phyloP scores from a whole-genome alignment of 2,329 filamentous ascomycete genomes.

The Fusarium metavorans region DNA sequence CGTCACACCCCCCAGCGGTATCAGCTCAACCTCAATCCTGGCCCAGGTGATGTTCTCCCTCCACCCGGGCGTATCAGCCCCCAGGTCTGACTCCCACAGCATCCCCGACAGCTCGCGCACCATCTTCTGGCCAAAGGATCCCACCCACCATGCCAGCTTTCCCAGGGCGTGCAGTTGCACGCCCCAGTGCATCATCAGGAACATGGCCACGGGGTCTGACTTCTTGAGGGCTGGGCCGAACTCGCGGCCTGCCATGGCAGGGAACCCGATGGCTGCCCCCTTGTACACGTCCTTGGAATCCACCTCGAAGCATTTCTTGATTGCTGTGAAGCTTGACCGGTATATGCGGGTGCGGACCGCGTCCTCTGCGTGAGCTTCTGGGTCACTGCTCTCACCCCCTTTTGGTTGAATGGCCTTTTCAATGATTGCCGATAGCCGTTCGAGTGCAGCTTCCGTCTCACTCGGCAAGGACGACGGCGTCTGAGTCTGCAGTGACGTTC shows the following conservation, averaged over 20 bases:
- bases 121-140: constrained; percentile 37
- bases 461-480: not conserved
- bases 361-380: not conserved
- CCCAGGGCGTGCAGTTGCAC: constrained; percentile 47
- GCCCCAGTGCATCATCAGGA: constrained; percentile 54
- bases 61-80: constrained; percentile 26
- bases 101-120: constrained; percentile 36
- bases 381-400: not conserved
- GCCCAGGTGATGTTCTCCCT: constrained; percentile 36
- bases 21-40: constrained; percentile 29
- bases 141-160: constrained; percentile 42
- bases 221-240: constrained; percentile 47
- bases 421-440: constrained; percentile 16
- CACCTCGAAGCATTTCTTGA: constrained; percentile 51
- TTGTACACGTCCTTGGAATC: constrained; percentile 48
- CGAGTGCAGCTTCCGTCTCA: constrained; percentile 21
- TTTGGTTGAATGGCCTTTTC: constrained; percentile 24
- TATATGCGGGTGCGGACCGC: constrained; percentile 14
- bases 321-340: constrained; percentile 44
- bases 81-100: constrained; percentile 8
- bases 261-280: constrained; percentile 49
- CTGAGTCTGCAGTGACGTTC: constrained; percentile 17
- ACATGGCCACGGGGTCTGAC: constrained; percentile 51
- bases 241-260: constrained; percentile 44
- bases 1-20: not conserved